Evolutionary conservation across 2,329 filamentous ascomycete species (phyloP).

Genomic region (Lomentospora prolificans): DNA sequence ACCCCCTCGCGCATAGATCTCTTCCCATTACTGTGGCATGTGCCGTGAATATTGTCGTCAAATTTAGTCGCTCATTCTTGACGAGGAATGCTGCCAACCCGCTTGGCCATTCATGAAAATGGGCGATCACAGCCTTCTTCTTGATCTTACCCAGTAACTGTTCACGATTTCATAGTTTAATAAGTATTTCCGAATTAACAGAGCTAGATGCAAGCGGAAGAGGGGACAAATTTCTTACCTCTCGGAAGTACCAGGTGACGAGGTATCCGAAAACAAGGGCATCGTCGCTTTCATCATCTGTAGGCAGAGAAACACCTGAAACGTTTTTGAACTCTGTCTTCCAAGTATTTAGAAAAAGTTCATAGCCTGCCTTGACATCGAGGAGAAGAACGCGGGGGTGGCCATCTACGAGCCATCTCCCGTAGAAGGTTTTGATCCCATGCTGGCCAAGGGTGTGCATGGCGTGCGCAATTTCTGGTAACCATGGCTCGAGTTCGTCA

Average conservation of each 20-base stretch:
- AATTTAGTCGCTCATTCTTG: background rate
- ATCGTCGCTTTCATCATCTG: background rate
- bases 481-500: background rate
- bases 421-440: background rate
- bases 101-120: background rate
- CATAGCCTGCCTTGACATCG: background rate
- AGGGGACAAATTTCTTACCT: too few relatives aligned
- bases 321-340: background rate
- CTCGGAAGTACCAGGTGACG: background rate
- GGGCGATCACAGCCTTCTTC: background rate
- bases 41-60: background rate
- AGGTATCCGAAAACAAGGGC: background rate
- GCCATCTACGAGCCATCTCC: background rate
- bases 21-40: conserved; percentile 69
- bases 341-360: background rate
- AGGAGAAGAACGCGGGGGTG: background rate
- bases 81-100: background rate
- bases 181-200: too few relatives aligned
- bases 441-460: background rate
- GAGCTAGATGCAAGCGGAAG: too few relatives aligned
- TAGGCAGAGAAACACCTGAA: background rate
- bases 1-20: conserved; percentile 92
- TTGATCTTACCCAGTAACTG: background rate
- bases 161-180: too few relatives aligned
- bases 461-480: background rate